Base-by-base conservation (phyloP, 2,329 filamentous ascomycete species). In the Ophiocordyceps camponoti-floridani region DNA sequence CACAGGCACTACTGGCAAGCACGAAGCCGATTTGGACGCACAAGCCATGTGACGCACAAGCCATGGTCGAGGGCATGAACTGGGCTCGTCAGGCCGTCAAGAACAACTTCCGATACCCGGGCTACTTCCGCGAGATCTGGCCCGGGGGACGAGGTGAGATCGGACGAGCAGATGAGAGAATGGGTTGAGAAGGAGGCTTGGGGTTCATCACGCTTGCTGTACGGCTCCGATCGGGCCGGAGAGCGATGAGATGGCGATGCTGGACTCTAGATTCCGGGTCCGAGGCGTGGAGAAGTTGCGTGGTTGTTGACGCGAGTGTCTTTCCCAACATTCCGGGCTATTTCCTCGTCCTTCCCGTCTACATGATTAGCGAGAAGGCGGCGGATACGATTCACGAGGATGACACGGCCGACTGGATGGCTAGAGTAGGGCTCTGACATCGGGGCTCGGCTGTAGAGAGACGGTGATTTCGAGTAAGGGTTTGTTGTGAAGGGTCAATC, bases 321-420 rank as follows among this genome's bases (percentile, higher is more conserved):
- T 77, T 70, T 48, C 71, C 73, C 2, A 63, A 61, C 45, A 71
- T 60, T 33, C 58, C 59, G 1, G 73, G 73, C 7, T 66, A 64
- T 8, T 75, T 69, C 51, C 65, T 68, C 43, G 60, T 63, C 1
- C 48, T 69, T 1, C 63, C 72, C 2, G 68, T 67, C 1, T 75
- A 72, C 52, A 71, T 77, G 63, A 58, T 75, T 18, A 65, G 64
- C 26, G 74, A 77, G 61, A 78, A 77, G 63, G 73, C 74, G 14
- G 51, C 52, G 6, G 52, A 54, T 42, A 47, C 50, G 2, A 54
- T 54, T 14, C 3, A 44, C 26, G 38, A 18, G n/a, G 35, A 38
- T 16, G 35, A 38, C 16, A 16, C 11, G 8, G 35, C 11, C 35
- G 35, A 38, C 4, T 38, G n/a, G 35, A 38, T n/a, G 13, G 14